These are phyloP conservation scores for Millerago galiae DNA, from an alignment of 805 yeast species.

Conservation along the genomic window DNA sequence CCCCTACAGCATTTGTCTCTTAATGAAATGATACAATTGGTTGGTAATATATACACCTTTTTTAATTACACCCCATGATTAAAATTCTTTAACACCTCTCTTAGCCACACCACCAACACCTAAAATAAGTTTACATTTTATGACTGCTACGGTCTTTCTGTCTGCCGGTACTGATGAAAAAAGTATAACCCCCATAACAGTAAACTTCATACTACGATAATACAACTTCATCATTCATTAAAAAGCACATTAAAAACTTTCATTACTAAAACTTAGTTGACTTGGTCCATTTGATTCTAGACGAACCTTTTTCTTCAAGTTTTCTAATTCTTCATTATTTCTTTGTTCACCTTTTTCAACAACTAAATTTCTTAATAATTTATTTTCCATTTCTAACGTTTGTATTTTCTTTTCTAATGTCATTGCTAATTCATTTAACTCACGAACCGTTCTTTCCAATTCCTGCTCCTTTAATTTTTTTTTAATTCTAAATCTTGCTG, in stretches of 20 bases:
- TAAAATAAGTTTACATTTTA: no score
- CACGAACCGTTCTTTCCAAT: constrained; percentile 71
- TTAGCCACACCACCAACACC: no score
- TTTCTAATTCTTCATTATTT: constrained; percentile 47
- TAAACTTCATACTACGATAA: no score
- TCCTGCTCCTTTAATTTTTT: constrained; percentile 90
- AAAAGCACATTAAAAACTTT: background rate
- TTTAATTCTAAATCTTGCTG: constrained; percentile 88
- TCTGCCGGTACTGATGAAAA: no score
- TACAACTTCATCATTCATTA: background rate
- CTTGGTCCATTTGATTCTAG: background rate
- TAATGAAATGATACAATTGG: no score
- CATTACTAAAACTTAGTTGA: background rate
- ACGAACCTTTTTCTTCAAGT: constrained; percentile 41
- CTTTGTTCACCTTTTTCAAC: constrained; percentile 65
- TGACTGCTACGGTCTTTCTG: no score
- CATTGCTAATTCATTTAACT: constrained; percentile 60
- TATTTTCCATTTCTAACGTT: constrained; percentile 90
- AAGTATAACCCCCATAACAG: no score
- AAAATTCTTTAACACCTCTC: no score
- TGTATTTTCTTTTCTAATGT: constrained; percentile 67
- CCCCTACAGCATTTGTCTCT: no score
- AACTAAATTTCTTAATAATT: constrained; percentile 73
- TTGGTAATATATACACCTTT: no score
- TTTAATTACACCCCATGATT: no score